Base-by-base conservation (phyloP, 306 rosid genomes). In the Fragaria ananassa region DNA sequence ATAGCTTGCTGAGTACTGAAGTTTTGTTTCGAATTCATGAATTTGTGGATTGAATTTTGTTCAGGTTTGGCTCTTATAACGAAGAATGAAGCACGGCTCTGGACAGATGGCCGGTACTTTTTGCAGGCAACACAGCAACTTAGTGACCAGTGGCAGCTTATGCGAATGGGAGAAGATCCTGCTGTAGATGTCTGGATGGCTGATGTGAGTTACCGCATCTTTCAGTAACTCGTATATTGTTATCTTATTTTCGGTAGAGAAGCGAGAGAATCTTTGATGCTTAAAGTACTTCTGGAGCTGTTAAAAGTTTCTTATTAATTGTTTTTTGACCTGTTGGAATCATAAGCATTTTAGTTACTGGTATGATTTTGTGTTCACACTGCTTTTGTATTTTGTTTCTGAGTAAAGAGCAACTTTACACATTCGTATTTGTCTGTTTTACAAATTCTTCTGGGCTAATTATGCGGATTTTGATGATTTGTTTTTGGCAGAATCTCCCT, bases 21-120 rank as follows among this genome's bases (percentile, higher is more conserved):
- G 63, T 23, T 57, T 8, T 3, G 64, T 10, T 31, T 31, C 1
- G 34, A 57, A 25, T 58, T 21, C 0, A 56, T 5, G 44, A 41
- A 41, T 57, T 54, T 54, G 29, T 47, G 46, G 14, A 14, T 81
- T 72, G 54, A 44, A 73, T 76, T 53, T 12, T 2, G 37, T 74
- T 80, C 91, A 96, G 99, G 99, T 72, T 79, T 96, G 87, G 99
- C 97, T 41, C 96, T 96, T 57, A 39, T 96, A 71, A 96, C 98
- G 21, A 87, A 53, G 79, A 78, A 77, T 31, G 91, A 83, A 86
- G 99, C 98, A 8, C 83, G 91, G 64, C 81, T 96, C 45, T 96
- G 99, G 99, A 96, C 99, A 39, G 98, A 96, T 86, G 99, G 98
- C 7, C 88, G 99, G 0, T 96, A 96, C 81, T 92, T 96, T 85